Base-by-base conservation (phyloP, 257 asterid genomes). In the Fraxinus americana region DNA sequence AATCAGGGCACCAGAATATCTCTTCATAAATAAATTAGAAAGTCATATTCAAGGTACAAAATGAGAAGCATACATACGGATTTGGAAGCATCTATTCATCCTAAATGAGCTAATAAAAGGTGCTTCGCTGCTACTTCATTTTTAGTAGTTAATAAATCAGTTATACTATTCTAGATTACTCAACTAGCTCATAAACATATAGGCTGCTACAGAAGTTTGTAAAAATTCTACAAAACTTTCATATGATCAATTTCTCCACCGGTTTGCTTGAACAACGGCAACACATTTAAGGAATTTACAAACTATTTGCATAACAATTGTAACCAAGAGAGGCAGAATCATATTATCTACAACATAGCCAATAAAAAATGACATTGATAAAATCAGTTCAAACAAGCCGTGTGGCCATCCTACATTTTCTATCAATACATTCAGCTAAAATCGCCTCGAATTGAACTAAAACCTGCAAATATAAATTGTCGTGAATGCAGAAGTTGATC, bases 371-470 rank as follows among this genome's bases (percentile, higher is more conserved):
- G 36, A 19, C 34, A 68, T 50, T 29, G 23, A 69, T 27, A 35
- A 35, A 68, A 68, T 32, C 36, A 30, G 12, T 57, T 61, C 57
- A 38, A 74, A 23, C 19, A 54, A 66, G 69, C 45, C 45, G 0
- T 10, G 10, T 39, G 57, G 65, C 48, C 5, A 67, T 67, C 32
- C 38, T 16, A 13, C 34, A 14, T 71, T 50, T 38, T 34, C 38
- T 4, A 81, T 23, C 29, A 34, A 78, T 23, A 68, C 75, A 73
- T 61, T 67, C 32, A 63, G 72, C 61, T 19, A 70, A 82, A n/a
- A 27, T 67, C 77, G 11, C 67, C 23, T 32, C 63, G 4, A 48
- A 19, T 19, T 27, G 32, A 80, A 67, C 71, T 66, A 13, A 19
- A 75, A 27, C 69, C 69, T 63, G 19, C 30, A 16, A 73, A 8